Evolutionary conservation across 805 yeast genomes (phyloP), one percentile per base, ranked within the genome.

Genomic region (Jamesozyma rosinii): DNA sequence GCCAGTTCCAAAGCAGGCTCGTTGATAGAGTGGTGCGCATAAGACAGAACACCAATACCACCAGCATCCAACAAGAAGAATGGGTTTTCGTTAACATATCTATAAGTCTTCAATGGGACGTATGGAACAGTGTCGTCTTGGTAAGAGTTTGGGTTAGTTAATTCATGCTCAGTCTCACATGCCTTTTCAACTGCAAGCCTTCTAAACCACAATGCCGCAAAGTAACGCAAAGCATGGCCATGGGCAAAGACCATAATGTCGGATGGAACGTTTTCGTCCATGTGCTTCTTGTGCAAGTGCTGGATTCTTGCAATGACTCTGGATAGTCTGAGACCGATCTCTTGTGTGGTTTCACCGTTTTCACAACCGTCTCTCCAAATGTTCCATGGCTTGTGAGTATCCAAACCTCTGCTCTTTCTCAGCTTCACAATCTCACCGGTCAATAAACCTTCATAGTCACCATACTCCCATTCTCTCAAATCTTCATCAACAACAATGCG

Each of bases 351-450:
- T 63, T 90, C 97, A 47, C 97, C 97, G 50, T 79, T 79, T 59
- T 86, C 95, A 64, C 97, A 90, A 3, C 97, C 97, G 55, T 87
- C 88, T 47, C 77, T 65, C 94, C 96, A 89, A 59, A 90, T 88
- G 43, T 72, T 67, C 96, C 96, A 88, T 4, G 68, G 67, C 30
- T 51, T 55, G 34, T 68, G 72, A 27, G 53, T 47, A 37, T 68
- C 75, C 33, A 83, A 63, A 0, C 92, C 94, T 43, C 80, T 70
- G 24, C 65, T 53, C 22, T 66, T 65, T 59, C 95, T 76, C 50
- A 77, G 63, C 13, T 69, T 75, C 36, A 72, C 66, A 60, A 89
- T 87, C 54, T 89, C 77, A 5, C 66, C 60, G 1, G 95, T 83
- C 44, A 72, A 59, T 51, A 79, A 63, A 4, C 97, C 97, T 69